Conservation (phyloP, 257 asterid species). For the Hygrophila difformis region DNA sequence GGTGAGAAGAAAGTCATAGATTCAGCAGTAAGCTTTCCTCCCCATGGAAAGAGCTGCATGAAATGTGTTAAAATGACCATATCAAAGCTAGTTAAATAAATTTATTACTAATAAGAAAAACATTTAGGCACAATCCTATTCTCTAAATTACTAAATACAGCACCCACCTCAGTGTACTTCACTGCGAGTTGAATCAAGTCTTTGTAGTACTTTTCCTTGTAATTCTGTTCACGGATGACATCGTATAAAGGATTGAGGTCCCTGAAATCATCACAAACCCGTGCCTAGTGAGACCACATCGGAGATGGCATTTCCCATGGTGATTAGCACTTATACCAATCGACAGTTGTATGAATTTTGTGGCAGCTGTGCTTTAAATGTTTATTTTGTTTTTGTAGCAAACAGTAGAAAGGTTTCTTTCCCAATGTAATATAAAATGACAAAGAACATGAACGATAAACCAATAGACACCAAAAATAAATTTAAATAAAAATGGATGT, state of each 20-base stretch:
- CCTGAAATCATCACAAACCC: constrained; percentile 31
- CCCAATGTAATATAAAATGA: too few relatives aligned
- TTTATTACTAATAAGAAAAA: too few relatives aligned
- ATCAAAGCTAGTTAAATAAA: constrained; percentile 14
- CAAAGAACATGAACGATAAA: too few relatives aligned
- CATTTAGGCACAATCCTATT: background rate
- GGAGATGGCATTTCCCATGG: background rate
- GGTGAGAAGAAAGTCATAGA: constrained; percentile 88
- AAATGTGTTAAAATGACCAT: constrained; percentile 30
- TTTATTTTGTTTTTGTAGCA: too few relatives aligned
- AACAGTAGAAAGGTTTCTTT: too few relatives aligned
- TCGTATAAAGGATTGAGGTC: constrained; percentile 80
- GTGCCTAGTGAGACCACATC: background rate
- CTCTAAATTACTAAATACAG: background rate
- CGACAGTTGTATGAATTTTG: too few relatives aligned
- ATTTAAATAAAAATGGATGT: too few relatives aligned
- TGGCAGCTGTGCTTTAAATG: too few relatives aligned
- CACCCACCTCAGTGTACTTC: constrained; percentile 54
- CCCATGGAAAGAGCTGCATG: constrained; percentile 98
- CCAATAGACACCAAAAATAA: too few relatives aligned
- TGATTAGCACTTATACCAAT: too few relatives aligned
- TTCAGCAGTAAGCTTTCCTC: constrained; percentile 84
- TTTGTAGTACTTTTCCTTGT: constrained; percentile 68
- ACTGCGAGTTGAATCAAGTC: constrained; percentile 54
- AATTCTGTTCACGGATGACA: constrained; percentile 40